Evolutionary conservation across 148 eudicot species (phyloP), one percentile per base, ranked within the genome.

Genomic region (Linanthus parryae): DNA sequence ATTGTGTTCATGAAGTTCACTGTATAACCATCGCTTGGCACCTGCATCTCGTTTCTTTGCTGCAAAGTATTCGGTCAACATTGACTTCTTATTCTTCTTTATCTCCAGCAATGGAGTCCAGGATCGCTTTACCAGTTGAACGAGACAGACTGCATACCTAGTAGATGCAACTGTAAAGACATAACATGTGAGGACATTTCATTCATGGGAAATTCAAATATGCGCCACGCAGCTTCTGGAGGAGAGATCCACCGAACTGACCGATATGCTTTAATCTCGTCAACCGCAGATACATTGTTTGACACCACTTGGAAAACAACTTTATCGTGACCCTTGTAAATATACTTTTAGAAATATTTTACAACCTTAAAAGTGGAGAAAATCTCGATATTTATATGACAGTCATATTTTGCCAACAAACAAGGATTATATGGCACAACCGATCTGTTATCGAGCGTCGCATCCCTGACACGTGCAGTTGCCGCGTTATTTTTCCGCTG

Each of bases 281-380:
- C 45, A 2, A 41, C 19, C 7, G 2, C 8, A 17, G 16, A 17
- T 37, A 12, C 41, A 4, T 9, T 17, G 10, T 9, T 9, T 7
- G 4, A 6, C 8, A 3, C 1, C 2, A 41, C 8, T 2, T 41
- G 0, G 20, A 13, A 2, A 3, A 2, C 2, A 12, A 41, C 19
- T 41, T 16, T 2, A n/a, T 41, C 45, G 17, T 41, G 45, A 8
- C 45, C 19, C 19, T 41, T 41, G 8, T 41, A 41, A 3, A 41
- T 16, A 16, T 41, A 41, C 20, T 41, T 41, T n/a, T 41, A 41
- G 19, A 41, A 41, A 44, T 44, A 44, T 22, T 44, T 44, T 1
- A 44, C 24, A 11, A 27, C 27, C 5, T 19, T 44, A 3, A 44
- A 12, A 4, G 24, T 19, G 3, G 48, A 44, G 14, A 25, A 44